These are phyloP conservation scores for Calophaca sinica DNA, from an alignment of 306 rosid genomes.

Conservation along the genomic window DNA sequence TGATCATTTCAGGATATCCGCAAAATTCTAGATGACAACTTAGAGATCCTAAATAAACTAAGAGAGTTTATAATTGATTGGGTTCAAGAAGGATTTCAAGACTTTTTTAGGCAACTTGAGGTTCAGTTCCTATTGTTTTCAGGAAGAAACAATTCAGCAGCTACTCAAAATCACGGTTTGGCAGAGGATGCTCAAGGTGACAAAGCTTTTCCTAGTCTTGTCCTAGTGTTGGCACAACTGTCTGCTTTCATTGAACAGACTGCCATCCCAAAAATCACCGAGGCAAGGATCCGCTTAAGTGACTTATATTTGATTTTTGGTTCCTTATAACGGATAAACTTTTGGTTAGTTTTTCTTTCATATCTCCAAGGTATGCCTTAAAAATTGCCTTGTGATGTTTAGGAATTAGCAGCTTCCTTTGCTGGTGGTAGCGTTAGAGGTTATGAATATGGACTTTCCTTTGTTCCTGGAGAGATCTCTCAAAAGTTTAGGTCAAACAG, in stretches of 20 bases:
- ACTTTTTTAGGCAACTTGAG: conserved; percentile 77
- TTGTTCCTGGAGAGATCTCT: conserved; percentile 78
- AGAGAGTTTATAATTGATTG: conserved; percentile 69
- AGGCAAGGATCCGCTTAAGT: conserved; percentile 63
- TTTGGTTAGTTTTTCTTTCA: conserved; percentile 35
- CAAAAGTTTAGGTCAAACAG: conserved; percentile 71
- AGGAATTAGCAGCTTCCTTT: conserved; percentile 87
- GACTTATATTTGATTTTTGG: conserved; percentile 15
- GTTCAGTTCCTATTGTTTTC: conserved; percentile 69
- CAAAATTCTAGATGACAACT: conserved; percentile 73
- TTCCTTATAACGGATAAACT: conserved; percentile 15
- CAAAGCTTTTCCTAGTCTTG: conserved; percentile 78
- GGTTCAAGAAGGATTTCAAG: conserved; percentile 92
- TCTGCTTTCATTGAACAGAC: conserved; percentile 80
- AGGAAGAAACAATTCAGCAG: conserved; percentile 59
- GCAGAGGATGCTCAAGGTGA: conserved; percentile 65
- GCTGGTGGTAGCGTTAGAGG: conserved; percentile 66
- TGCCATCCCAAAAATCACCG: conserved; percentile 77
- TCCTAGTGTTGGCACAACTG: conserved; percentile 83
- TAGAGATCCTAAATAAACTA: conserved; percentile 64
- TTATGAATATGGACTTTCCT: conserved; percentile 71
- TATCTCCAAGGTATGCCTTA: conserved; percentile 33
- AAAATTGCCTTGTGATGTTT: conserved; percentile 45
- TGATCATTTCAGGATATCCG: conserved; percentile 69
- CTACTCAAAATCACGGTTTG: conserved; percentile 60